Percentiles rank a stretch among this genome's conserved stretches.
Evolutionary conservation across 768 basidiomycete genomes (phyloP).

Genomic region (Leucocoprinus sp.): DNA sequence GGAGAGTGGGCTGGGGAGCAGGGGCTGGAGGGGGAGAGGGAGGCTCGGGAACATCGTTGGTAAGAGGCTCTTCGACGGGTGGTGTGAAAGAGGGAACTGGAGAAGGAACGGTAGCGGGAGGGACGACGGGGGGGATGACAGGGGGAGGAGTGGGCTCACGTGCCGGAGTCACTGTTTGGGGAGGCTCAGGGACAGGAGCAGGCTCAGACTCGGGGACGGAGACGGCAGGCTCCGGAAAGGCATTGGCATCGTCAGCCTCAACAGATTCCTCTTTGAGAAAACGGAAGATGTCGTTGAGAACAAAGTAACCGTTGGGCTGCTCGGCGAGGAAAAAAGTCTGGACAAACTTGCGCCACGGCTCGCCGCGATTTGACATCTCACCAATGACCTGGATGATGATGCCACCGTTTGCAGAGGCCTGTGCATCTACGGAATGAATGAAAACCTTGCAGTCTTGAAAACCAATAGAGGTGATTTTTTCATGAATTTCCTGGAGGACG

Average conservation of each 20-base stretch:
- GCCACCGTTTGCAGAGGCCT: slow-evolving; percentile 88
- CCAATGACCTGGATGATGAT: slow-evolving; percentile 99
- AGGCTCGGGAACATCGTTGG: slow-evolving; percentile 32
- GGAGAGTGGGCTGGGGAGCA: too few relatives aligned
- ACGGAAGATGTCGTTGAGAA: slow-evolving; percentile 99
- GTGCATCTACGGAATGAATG: slow-evolving; percentile 97
- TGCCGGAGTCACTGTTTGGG: slow-evolving; percentile 15
- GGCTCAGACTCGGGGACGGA: slow-evolving; percentile 25
- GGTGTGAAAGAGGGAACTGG: slow-evolving; percentile 18
- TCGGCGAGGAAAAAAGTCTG: slow-evolving; percentile 99
- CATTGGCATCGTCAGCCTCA: slow-evolving; percentile 64
- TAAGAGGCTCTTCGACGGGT: slow-evolving; percentile 32
- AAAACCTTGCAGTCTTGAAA: slow-evolving; percentile 98
- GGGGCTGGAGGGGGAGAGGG: slow-evolving; percentile 20
- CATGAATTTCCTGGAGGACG: slow-evolving; percentile 79
- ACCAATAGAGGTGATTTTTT: slow-evolving; percentile 88
- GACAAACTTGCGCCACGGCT: slow-evolving; percentile 96
- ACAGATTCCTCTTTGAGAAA: slow-evolving; percentile 95
- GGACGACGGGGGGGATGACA: slow-evolving; percentile 25
- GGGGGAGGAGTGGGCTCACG: slow-evolving; percentile 27
- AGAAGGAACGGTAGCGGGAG: slow-evolving; percentile 22
- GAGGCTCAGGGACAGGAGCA: slow-evolving; percentile 20
- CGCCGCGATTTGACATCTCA: slow-evolving; percentile 92
- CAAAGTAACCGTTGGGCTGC: slow-evolving; percentile 98
- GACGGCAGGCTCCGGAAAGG: slow-evolving; percentile 31